Base-by-base conservation (phyloP, 345 rosid genomes). In the Gossypium rotundifolium region DNA sequence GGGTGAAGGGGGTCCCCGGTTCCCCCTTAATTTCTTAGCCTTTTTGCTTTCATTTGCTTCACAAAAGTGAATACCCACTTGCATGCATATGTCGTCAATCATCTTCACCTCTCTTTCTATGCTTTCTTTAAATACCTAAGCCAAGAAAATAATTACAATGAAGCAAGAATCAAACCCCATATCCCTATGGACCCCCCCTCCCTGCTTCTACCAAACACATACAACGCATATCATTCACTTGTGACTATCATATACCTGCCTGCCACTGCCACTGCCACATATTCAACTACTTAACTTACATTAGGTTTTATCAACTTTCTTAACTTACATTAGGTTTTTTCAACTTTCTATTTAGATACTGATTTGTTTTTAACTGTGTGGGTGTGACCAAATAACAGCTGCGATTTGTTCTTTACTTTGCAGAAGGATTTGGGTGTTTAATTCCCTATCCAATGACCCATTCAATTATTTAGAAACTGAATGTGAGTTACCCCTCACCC, bases 1-100 rank as follows among this genome's bases (percentile, higher is more conserved):
- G 33, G 60, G 74, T 4, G 13, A 76, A 45, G 2, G 52, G 55
- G 67, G 68, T 46, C 14, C 55, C 54, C 74, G 68, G 74, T n/a
- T 38, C 20, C 60, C 0, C 12, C 61, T 49, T 69, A n/a, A 68
- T 75, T 27, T 22, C 38, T 0, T 20, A 1, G 51, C 51, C 51
- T 12, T 60, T 60, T 45, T 9, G 2, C 12, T 7, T 46, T 67
- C 40, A 27, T 11, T 64, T 23, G 64, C 42, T 22, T 68, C 54
- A 22, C 40, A 33, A 33, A 33, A 33, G 40, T 33, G 23, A 40
- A 65, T 38, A 9, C 11, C 27, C 71, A 64, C 77, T 40, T 52
- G 77, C 53, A 67, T 64, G 40, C 49, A 11, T 11, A 46, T 46
- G 2, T 10, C 16, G 12, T 65, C 27, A 4, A 27, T 29, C 45